Conservation (phyloP, 2,329 filamentous ascomycete genomes). For the Penicillium capsulatum region DNA sequence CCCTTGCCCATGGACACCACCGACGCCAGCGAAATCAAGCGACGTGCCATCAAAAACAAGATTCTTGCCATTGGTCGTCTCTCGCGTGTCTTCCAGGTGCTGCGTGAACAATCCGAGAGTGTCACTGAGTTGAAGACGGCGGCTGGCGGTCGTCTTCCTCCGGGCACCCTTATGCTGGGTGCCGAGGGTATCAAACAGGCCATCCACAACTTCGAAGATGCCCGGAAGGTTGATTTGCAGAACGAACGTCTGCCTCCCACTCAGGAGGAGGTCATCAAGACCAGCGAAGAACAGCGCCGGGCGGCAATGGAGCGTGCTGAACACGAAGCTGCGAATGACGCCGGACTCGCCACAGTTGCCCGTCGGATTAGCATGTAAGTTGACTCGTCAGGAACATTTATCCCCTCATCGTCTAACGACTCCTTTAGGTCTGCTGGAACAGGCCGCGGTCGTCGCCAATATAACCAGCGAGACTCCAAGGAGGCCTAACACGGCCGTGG, state of each 20-base stretch:
- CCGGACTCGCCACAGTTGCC: conserved; percentile 78
- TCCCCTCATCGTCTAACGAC: too few relatives aligned
- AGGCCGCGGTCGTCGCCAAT: conserved; percentile 34
- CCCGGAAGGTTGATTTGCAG: conserved; percentile 91
- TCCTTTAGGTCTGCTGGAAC: conserved; percentile 38
- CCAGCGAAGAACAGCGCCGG: conserved; percentile 73
- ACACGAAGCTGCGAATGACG: conserved; percentile 87
- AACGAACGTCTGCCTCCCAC: conserved; percentile 92
- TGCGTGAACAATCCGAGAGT: conserved; percentile 93
- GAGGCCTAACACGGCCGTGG: conserved; percentile 25
- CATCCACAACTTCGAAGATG: conserved; percentile 94
- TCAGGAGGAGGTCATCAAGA: conserved; percentile 83
- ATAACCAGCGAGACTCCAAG: conserved; percentile 27
- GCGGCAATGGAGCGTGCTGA: conserved; percentile 81
- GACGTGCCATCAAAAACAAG: conserved; percentile 98
- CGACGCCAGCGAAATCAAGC: conserved; percentile 88
- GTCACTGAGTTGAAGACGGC: conserved; percentile 98
- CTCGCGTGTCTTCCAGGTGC: conserved; percentile 95
- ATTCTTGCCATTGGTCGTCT: conserved; percentile 95
- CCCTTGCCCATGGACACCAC: conserved; percentile 69
- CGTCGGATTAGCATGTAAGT: conserved; percentile 93
- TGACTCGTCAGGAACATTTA: too few relatives aligned
- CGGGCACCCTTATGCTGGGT: conserved; percentile 94
- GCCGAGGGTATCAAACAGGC: conserved; percentile 98
- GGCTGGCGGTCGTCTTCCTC: conserved; percentile 83